Base-by-base conservation (phyloP, 179 eudicot species). In the Spergularia azorica region DNA sequence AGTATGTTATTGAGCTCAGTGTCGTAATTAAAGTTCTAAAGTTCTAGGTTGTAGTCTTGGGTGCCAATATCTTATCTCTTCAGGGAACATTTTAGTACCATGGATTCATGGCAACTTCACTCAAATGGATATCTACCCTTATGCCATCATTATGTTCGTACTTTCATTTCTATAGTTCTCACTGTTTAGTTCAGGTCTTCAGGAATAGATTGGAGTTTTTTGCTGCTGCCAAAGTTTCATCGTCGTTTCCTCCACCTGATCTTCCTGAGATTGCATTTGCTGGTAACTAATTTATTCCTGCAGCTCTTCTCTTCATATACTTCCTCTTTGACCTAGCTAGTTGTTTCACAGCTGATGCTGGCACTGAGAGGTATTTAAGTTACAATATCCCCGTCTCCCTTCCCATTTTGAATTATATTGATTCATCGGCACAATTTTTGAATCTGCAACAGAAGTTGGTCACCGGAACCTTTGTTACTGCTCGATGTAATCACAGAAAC, bases 261-360 rank as follows among this genome's bases (percentile, higher is more conserved):
- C 88, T 88, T 79, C 96, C 96, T 50, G 98, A 95, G 89, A 92
- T 95, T 78, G 97, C 98, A 70, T 95, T 95, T 88, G 97, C 97
- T 87, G 98, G 98, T 95, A 79, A 50, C 26, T 55, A 17, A n/a
- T 65, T 77, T 51, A 5, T 63, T 63, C 63, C 68, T 36, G 38
- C 56, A 52, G 10, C 54, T 52, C 20, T 69, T 17, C 39, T 21
- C 3, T 8, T 14, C 39, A 6, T 48, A 43, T 60, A 26, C 21
- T 13, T 17, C n/a, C 18, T 60, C 70, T 57, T 39, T 58, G 11
- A 36, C 69, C 17, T 67, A 52, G 21, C 79, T 26, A 46, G 57
- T 48, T 72, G 58, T 13, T 14, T 58, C 26, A 59, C 46, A 17
- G 56, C 48, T 12, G 6, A 70, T 17, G 41, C 20, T 10, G 12